Conservation (phyloP, 129 eudicot species). For the Cynara cardunculus region DNA sequence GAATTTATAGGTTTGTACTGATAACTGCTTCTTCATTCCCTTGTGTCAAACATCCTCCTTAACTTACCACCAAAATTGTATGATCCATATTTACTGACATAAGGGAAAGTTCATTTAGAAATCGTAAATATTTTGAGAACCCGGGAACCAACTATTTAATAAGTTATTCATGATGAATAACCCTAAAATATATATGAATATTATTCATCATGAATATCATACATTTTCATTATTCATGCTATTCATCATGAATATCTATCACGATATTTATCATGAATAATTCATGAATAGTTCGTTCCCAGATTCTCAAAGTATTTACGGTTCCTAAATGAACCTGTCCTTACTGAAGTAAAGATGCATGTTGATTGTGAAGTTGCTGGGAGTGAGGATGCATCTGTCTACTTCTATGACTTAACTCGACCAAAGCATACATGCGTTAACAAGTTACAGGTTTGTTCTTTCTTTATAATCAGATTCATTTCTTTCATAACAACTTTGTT, state of each 20-base stretch:
- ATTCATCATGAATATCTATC: not conserved
- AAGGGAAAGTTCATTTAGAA: not conserved
- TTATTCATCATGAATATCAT: not conserved
- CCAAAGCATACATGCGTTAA: constrained; percentile 89
- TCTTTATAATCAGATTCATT: not conserved
- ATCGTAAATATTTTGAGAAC: not conserved
- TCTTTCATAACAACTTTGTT: not conserved
- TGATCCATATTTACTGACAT: not conserved
- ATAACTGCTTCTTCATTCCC: not conserved
- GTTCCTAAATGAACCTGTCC: not conserved
- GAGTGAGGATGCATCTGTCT: constrained; percentile 91
- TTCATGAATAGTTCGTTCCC: too few species aligned
- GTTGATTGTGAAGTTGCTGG: constrained; percentile 69
- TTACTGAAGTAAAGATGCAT: constrained; percentile 10
- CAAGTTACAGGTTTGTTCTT: constrained; percentile 79
- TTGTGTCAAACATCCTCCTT: not conserved
- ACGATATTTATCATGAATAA: not conserved
- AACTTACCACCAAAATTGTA: not conserved
- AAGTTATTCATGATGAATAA: not conserved
- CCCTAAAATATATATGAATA: not conserved
- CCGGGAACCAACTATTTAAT: not conserved
- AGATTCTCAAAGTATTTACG: not conserved
- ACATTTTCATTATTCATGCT: not conserved
- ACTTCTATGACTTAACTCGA: constrained; percentile 91
- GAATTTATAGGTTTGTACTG: constrained; percentile 73